phyloP scores from a whole-genome alignment of 805 yeast genomes.

The Yarrowia yakushimensis region DNA sequence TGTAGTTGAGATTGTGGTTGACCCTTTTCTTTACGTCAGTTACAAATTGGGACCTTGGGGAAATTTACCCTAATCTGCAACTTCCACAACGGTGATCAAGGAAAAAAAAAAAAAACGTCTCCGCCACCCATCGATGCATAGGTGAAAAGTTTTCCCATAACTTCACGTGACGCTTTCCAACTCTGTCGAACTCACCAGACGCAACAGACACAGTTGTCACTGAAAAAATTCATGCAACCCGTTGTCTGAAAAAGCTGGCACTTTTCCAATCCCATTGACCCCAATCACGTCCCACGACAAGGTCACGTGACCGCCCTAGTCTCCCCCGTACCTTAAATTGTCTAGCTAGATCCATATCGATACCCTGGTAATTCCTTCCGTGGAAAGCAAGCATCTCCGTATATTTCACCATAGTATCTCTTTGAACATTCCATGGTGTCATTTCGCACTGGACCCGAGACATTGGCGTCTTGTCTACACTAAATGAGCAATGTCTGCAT shows the following conservation, averaged over 20 bases:
- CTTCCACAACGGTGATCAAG: background rate
- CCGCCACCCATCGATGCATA: constrained; percentile 2
- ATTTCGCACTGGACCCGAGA: too few species aligned
- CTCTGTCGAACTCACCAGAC: background rate
- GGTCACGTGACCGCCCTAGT: background rate
- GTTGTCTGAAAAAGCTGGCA: background rate
- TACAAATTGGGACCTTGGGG: constrained; percentile 1
- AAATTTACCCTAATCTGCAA: background rate
- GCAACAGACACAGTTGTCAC: background rate
- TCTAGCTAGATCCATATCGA: too few species aligned
- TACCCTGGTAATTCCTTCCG: too few species aligned
- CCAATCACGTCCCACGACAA: background rate
- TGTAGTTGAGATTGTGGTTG: background rate
- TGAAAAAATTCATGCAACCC: background rate
- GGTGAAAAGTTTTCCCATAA: constrained; percentile 16
- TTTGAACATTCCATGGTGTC: too few species aligned
- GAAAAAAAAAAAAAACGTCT: background rate
- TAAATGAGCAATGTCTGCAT: too few species aligned
- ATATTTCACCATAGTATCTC: too few species aligned
- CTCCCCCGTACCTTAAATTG: too few species aligned
- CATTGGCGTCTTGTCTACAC: too few species aligned
- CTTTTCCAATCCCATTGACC: background rate
- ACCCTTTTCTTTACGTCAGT: background rate
- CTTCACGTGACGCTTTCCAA: constrained; percentile 7
- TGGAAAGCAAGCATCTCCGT: too few species aligned